Base-by-base conservation (phyloP, 202 grass and related monocot species). In the Alloteropsis angusta region DNA sequence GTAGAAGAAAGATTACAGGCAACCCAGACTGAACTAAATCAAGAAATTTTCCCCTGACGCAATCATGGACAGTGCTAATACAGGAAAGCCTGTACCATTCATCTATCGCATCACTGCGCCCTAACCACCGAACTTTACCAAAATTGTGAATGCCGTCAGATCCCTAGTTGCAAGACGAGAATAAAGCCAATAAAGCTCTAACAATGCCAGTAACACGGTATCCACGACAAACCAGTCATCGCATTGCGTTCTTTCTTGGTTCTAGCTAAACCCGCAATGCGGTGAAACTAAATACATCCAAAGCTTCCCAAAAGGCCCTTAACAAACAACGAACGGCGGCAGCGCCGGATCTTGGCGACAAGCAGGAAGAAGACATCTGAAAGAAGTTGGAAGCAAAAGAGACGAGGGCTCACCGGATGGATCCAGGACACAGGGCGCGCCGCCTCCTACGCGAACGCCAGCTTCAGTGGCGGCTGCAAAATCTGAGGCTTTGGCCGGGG, bases 81-180 rank as follows among this genome's bases (percentile, higher is more conserved):
- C 50, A 74, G 38, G 30, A 42, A 52, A 81, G 52, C 42, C 46
- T 1, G 32, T 52, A 50, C 3, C 32, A 49, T 54, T 35, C 34
- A 75, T 68, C 22, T 15, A 75, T 68, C 42, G 60, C 70, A 81
- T 81, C 70, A 18, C 17, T 61, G 77, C 47, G 50, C 49, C 70
- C 60, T 75, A 81, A 68, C 84, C 5, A 75, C 77, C 61, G 21
- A n/a, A 52, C 43, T 68, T 86, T 15, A 44, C 70, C 62, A 43
- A 44, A 81, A 61, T 44, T 68, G 72, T 68, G 6, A 26, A 76
- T 7, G 7, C 2, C 36, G 45, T 23, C 64, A 86, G 84, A 82
- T 86, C 78, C 45, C 78, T 55, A 65, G 6, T 34, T 48, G 8
- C 74, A 76, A 15, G 6, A 21, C 13, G 57, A 14, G 58, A n/a